Base-by-base conservation (phyloP, 2,329 filamentous ascomycete species). In the Sordariomycetes sp. region DNA sequence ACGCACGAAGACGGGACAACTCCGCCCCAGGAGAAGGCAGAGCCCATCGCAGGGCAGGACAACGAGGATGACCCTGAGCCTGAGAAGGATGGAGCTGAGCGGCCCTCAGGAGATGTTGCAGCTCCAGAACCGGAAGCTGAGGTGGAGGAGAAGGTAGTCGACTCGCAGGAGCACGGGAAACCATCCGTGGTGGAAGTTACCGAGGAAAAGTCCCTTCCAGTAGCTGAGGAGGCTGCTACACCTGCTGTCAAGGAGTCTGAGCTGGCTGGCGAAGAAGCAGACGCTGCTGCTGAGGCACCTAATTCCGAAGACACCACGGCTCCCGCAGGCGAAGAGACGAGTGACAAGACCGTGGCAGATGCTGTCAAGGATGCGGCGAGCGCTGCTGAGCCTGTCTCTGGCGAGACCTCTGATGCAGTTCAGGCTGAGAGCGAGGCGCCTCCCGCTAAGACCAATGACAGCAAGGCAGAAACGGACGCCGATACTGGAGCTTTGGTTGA, bases 211-310 rank as follows among this genome's bases (percentile, higher is more conserved):
- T 16, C 29, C 11, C 24, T 29, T 20, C 19, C 17, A 23, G 36
- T 31, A 36, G 33, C n/a, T 15, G 29, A 24, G 20, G 35, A 35
- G 9, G 26, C 34, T 32, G 21, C 29, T 20, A 33, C 18, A 9
- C 15, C 40, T 7, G 32, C 18, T 30, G 21, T 26, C 12, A 32
- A 36, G 27, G 15, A 29, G 12, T 15, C 38, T 30, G 40, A 34
- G 12, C 10, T 29, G 15, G 24, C 27, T 9, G 12, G 10, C 21
- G 34, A 37, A 16, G 30, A 36, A 23, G 36, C 39, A 18, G 30
- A 18, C 15, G 19, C 12, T 21, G 32, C 35, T 14, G 33, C 35
- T 37, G 44, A 43, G 25, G 39, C 44, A 8, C 30, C 33, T 12
- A 43, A 44, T 32, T 35, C 33, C 29, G 19, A 10, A 4, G 24